Evolutionary conservation across 495 filamentous ascomycete species (phyloP).

Genomic region (Penicillium bovifimosum): DNA sequence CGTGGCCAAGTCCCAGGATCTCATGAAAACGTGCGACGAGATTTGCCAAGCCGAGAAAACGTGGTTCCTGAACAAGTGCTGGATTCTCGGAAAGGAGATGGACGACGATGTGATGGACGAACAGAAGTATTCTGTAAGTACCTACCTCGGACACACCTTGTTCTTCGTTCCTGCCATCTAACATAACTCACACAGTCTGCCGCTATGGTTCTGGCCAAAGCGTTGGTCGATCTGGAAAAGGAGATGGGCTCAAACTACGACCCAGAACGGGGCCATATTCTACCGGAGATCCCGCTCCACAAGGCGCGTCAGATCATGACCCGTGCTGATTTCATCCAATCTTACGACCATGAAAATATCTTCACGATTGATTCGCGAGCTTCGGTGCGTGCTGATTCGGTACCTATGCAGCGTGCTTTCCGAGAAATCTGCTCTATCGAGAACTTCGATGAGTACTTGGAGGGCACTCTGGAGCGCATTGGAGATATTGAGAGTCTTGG

Average conservation of each 20-base stretch:
- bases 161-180: background rate
- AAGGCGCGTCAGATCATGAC: constrained; percentile 91
- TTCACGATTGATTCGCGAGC: constrained; percentile 89
- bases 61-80: constrained; percentile 93
- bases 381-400: constrained; percentile 85
- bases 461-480: constrained; percentile 79
- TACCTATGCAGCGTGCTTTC: constrained; percentile 95
- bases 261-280: constrained; percentile 60
- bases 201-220: constrained; percentile 88
- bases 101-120: constrained; percentile 99
- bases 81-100: constrained; percentile 89
- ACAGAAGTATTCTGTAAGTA: constrained; percentile 82
- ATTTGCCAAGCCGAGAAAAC: constrained; percentile 81
- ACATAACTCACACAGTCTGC: constrained; percentile 53
- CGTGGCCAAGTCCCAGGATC: constrained; percentile 74
- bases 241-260: constrained; percentile 60
- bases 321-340: constrained; percentile 85
- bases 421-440: constrained; percentile 64
- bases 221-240: constrained; percentile 76
- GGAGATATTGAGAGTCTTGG: constrained; percentile 87
- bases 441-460: constrained; percentile 75
- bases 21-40: constrained; percentile 68
- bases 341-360: constrained; percentile 87
- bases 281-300: constrained; percentile 79
- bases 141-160: background rate